These are phyloP conservation scores for Discostella stelligeroides DNA, from an alignment of 108 stramenopile genomes.

Conservation along the genomic window DNA sequence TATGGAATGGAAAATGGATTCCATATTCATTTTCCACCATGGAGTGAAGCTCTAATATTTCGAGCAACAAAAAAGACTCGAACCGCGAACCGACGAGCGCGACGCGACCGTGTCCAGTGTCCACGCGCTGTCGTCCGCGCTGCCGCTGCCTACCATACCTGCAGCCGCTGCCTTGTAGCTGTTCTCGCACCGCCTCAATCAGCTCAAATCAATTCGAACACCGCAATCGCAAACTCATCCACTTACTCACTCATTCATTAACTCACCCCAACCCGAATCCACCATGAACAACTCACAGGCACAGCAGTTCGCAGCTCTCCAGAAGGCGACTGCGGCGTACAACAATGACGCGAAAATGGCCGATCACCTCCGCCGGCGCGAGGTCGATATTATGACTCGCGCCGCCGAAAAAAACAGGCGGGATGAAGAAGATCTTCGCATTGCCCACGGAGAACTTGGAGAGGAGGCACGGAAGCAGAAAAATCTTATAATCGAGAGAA, in stretches of 20 bases:
- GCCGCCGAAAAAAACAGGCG: conserved; percentile 11
- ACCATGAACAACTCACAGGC: conserved; percentile 23
- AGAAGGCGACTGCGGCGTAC: conserved; percentile 23
- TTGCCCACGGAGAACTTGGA: conserved; percentile 30
- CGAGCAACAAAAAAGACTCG: no score
- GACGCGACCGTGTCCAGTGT: no score
- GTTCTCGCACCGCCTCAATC: no score
- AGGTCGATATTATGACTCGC: conserved; percentile 32
- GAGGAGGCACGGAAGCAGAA: conserved; percentile 34
- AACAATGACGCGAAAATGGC: conserved; percentile 26
- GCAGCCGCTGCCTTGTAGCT: no score
- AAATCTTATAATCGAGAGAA: conserved; percentile 20
- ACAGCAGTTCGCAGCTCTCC: conserved; percentile 39
- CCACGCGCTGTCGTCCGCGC: no score
- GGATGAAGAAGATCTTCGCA: conserved; percentile 23
- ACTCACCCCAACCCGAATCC: not conserved
- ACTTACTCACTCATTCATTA: not conserved
- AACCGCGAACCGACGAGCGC: no score
- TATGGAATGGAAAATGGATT: no score
- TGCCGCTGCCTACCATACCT: no score
- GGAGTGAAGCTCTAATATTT: no score
- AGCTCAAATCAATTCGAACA: not conserved
- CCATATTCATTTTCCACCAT: no score
- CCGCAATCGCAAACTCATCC: not conserved
- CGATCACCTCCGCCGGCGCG: conserved; percentile 33